Evolutionary conservation across 2,329 filamentous ascomycete genomes (phyloP).

Genomic region (Phialocephala subalpina): DNA sequence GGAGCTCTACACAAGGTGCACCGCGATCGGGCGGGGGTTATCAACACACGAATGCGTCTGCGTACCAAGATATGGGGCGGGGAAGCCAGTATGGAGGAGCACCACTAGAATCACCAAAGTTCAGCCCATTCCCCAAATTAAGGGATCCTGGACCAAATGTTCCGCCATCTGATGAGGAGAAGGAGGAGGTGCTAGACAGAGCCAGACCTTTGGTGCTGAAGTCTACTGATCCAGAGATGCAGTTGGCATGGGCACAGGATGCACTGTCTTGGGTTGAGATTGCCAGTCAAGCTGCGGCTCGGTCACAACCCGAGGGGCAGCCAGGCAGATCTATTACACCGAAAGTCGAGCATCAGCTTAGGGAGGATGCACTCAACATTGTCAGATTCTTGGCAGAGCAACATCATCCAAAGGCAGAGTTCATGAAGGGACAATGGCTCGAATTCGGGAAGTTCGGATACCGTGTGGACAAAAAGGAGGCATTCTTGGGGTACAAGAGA

Average conservation of each 20-base stretch:
- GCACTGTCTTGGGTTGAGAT: conserved; percentile 89
- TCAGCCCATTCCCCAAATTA: conserved; percentile 91
- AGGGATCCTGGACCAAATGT: conserved; percentile 83
- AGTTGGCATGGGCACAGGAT: conserved; percentile 96
- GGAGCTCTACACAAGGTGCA: conserved; percentile 26
- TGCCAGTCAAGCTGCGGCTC: conserved; percentile 74
- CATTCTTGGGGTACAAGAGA: conserved; percentile 84
- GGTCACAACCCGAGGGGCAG: conserved; percentile 48
- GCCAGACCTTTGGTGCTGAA: conserved; percentile 85
- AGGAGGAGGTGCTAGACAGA: conserved; percentile 87
- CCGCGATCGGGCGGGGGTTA: conserved; percentile 37
- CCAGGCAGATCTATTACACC: conserved; percentile 77
- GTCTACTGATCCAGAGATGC: conserved; percentile 94
- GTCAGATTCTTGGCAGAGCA: conserved; percentile 90
- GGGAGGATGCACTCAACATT: conserved; percentile 89
- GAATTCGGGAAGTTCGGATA: conserved; percentile 97
- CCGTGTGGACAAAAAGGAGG: conserved; percentile 92
- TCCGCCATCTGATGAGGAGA: conserved; percentile 91
- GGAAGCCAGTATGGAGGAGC: conserved; percentile 24
- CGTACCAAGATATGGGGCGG: conserved; percentile 43
- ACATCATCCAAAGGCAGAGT: conserved; percentile 90
- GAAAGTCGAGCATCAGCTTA: conserved; percentile 86
- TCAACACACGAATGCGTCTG: conserved; percentile 44
- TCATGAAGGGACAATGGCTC: conserved; percentile 95
- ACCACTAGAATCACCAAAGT: conserved; percentile 66